Evolutionary conservation across 2,329 filamentous ascomycete species (phyloP).

Genomic region (Cladosporium colombiae): DNA sequence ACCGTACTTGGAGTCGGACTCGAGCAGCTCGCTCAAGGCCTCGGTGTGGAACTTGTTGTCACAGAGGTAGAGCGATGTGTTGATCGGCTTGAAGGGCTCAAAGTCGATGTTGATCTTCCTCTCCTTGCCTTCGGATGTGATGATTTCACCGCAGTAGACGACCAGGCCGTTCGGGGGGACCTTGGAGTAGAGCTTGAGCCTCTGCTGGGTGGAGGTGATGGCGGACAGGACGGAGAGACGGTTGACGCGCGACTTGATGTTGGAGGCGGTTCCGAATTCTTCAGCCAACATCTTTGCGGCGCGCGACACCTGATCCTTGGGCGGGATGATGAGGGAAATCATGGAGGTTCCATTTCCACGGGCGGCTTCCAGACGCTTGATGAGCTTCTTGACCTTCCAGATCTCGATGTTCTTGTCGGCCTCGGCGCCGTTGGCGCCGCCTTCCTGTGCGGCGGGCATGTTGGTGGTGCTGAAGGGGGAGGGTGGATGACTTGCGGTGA

Average conservation of each 20-base stretch:
- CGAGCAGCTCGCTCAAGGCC: slow-evolving; percentile 91
- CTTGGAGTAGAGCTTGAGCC: slow-evolving; percentile 98
- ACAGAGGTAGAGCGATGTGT: slow-evolving; percentile 97
- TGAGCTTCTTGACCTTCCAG: slow-evolving; percentile 99
- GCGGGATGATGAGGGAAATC: slow-evolving; percentile 99
- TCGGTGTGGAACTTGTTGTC: slow-evolving; percentile 99
- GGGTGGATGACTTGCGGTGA: slow-evolving; percentile 7
- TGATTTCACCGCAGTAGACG: slow-evolving; percentile 99
- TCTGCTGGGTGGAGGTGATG: slow-evolving; percentile 98
- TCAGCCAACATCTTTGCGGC: slow-evolving; percentile 99
- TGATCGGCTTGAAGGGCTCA: slow-evolving; percentile 99
- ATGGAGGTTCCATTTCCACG: slow-evolving; percentile 98
- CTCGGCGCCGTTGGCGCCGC: slow-evolving; percentile 61
- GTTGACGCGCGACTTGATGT: slow-evolving; percentile 99
- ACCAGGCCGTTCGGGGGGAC: slow-evolving; percentile 96
- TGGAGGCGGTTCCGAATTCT: slow-evolving; percentile 84
- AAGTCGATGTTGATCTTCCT: slow-evolving; percentile 99
- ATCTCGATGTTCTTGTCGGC: slow-evolving; percentile 96
- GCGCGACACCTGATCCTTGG: slow-evolving; percentile 96
- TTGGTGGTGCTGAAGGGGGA: slow-evolving; percentile 44
- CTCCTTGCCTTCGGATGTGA: slow-evolving; percentile 97
- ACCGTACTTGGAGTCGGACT: slow-evolving; percentile 98
- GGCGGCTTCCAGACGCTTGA: slow-evolving; percentile 96
- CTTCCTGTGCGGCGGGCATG: slow-evolving; percentile 83
- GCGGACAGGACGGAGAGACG: slow-evolving; percentile 95